Base-by-base conservation (phyloP, 257 asterid genomes). In the Solanum stenotomum region DNA sequence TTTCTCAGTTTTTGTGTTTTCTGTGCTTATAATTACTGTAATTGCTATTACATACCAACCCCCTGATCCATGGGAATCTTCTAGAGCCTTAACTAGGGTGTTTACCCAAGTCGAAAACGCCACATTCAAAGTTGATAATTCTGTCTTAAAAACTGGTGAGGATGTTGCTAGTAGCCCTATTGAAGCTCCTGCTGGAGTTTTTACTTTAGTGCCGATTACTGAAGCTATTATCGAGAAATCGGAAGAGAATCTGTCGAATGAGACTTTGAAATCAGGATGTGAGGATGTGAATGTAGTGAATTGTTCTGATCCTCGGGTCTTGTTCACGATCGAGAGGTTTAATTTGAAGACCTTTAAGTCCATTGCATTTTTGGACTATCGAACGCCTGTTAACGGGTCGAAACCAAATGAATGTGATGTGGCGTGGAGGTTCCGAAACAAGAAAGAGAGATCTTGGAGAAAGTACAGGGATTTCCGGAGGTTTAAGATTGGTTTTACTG, bases 1-100 rank as follows among this genome's bases (percentile, higher is more conserved):
- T 87, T 97, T 96, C 93, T 97, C 99, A 44, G 95, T 95, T 23
- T 97, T 97, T 89, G 99, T 96, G 9, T 97, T 96, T 92, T 94
- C 98, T 40, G 99, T 94, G 83, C 98, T 96, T 85, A 86, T 96
- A 25, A 90, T 95, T 87, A 97, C 99, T 78, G 95, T 95, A 63
- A 90, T 96, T 92, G 99, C 99, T 87, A 93, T 97, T 88, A 95
- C 99, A 49, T 97, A 97, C 90, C 98, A 97, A 92, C 98, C 99
- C 42, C 99, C 99, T 81, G 99, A 97, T 90, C 99, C 99, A 84
- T 97, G 99, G 99, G 99, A 97, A 87, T 96, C 99, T 31, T 92
- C 99, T 14, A 92, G 99, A 90, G 98, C 99, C n/a, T 91, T 97
- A 18, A 94, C 99, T 77, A 94, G 87, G 89, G 92, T 93, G 75